phyloP scores from a whole-genome alignment of 352 stramenopile species.

The Phytophthora pinifolia region DNA sequence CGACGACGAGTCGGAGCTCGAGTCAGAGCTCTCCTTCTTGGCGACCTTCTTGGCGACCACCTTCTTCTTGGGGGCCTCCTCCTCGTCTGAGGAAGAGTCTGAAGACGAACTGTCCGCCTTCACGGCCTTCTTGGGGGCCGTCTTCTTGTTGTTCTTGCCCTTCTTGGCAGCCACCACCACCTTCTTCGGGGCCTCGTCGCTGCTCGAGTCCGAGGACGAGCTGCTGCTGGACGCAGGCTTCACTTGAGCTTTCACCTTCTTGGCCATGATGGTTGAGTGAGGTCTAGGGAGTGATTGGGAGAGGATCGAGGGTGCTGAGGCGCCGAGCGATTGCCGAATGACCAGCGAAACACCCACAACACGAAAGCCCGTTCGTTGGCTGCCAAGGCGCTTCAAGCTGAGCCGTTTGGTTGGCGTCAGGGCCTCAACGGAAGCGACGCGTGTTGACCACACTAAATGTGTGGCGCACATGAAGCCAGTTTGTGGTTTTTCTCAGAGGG shows the following conservation, averaged over 20 bases:
- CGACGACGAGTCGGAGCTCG: slow-evolving; percentile 14
- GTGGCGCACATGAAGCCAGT: slow-evolving; percentile 31
- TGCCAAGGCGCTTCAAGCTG: slow-evolving; percentile 39
- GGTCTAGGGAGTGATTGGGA: not conserved
- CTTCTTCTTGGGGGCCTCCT: slow-evolving; percentile 39
- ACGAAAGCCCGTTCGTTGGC: slow-evolving; percentile 12
- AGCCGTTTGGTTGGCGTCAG: slow-evolving; percentile 39
- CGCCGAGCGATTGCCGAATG: slow-evolving; percentile 37
- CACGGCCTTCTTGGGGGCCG: slow-evolving; percentile 38
- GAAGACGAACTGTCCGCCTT: slow-evolving; percentile 36
- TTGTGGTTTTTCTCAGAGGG: slow-evolving; percentile 20
- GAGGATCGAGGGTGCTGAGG: slow-evolving; percentile 5
- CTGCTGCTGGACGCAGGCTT: slow-evolving; percentile 51
- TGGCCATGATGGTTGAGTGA: slow-evolving; percentile 36
- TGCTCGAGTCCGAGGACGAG: slow-evolving; percentile 57
- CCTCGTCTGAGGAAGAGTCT: slow-evolving; percentile 41
- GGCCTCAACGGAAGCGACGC: no score
- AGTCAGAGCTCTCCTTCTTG: slow-evolving; percentile 23
- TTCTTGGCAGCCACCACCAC: slow-evolving; percentile 63
- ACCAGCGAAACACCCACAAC: slow-evolving; percentile 9
- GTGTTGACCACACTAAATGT: slow-evolving; percentile 25
- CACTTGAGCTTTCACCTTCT: slow-evolving; percentile 49
- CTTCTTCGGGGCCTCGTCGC: slow-evolving; percentile 55
- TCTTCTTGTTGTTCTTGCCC: slow-evolving; percentile 42
- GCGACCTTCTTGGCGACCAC: slow-evolving; percentile 36